A percentile compares a stretch with the other conserved stretches of the same genome.
Conservation (phyloP, 1,139 yeast genomes). For the Yamadazyma aaseri region DNA sequence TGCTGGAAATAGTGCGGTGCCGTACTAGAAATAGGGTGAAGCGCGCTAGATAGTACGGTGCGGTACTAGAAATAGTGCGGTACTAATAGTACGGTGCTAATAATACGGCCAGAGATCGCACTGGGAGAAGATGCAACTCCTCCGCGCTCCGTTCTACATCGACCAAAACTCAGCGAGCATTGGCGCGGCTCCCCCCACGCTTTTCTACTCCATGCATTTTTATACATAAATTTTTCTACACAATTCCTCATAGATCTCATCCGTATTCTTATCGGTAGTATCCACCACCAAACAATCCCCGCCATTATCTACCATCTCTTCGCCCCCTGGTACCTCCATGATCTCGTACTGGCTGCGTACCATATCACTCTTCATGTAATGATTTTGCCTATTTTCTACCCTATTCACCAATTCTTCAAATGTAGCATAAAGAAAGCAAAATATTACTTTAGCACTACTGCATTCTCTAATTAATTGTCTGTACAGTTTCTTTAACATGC, state of each 20-base stretch:
- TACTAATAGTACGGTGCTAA: too few relatives aligned
- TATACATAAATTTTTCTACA: slow-evolving; percentile 3
- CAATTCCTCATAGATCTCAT: slow-evolving; percentile 25
- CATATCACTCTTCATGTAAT: slow-evolving; percentile 87
- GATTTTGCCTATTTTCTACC: slow-evolving; percentile 62
- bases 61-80: too few relatives aligned
- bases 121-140: too few relatives aligned
- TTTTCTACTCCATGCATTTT: too few relatives aligned
- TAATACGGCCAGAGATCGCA: too few relatives aligned
- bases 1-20: too few relatives aligned
- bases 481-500: slow-evolving; percentile 74
- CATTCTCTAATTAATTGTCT: slow-evolving; percentile 52
- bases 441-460: slow-evolving; percentile 38
- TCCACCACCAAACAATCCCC: slow-evolving; percentile 40
- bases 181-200: too few relatives aligned
- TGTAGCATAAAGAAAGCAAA: slow-evolving; percentile 66
- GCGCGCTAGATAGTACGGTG: too few relatives aligned
- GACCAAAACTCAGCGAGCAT: too few relatives aligned
- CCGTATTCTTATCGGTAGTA: slow-evolving; percentile 40
- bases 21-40: too few relatives aligned
- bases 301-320: slow-evolving; percentile 36
- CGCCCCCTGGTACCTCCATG: slow-evolving; percentile 64
- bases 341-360: slow-evolving; percentile 72
- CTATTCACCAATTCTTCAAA: slow-evolving; percentile 60
- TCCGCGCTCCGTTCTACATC: too few relatives aligned